A percentile compares a stretch with the other conserved stretches of the same genome.
Conservation (phyloP, 83 land plant genomes). For the Thuja plicata region DNA sequence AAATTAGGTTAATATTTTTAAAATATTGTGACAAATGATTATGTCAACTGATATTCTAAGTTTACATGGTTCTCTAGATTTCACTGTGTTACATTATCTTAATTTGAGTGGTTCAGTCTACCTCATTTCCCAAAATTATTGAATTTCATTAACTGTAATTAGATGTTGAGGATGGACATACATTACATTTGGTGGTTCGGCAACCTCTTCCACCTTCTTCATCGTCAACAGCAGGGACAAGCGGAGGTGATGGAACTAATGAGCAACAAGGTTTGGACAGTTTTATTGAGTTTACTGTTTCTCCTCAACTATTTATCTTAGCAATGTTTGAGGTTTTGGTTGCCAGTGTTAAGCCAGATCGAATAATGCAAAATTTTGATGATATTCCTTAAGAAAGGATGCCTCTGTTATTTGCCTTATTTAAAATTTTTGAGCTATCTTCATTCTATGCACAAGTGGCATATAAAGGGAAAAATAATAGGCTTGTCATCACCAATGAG, state of each 20-base stretch:
- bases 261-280: constrained; percentile 13
- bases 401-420: background rate
- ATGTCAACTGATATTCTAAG: background rate
- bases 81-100: background rate
- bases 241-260: constrained; percentile 25
- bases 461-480: background rate
- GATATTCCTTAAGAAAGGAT: background rate
- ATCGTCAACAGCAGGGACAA: constrained; percentile 18
- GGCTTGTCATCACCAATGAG: background rate
- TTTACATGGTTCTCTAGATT: background rate
- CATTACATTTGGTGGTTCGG: constrained; percentile 41
- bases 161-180: constrained; percentile 45
- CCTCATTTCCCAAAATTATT: background rate
- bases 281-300: background rate
- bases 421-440: background rate
- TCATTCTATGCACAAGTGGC: background rate
- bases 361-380: constrained; percentile 1
- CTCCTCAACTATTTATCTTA: background rate
- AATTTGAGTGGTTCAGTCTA: background rate
- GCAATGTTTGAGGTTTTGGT: background rate
- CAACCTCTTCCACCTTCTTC: constrained; percentile 30
- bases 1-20: background rate
- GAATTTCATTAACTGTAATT: constrained; percentile 21
- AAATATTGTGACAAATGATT: background rate
- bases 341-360: background rate